Evolutionary conservation across 495 filamentous ascomycete genomes (phyloP).

Genomic region (Acidiella bohemica): DNA sequence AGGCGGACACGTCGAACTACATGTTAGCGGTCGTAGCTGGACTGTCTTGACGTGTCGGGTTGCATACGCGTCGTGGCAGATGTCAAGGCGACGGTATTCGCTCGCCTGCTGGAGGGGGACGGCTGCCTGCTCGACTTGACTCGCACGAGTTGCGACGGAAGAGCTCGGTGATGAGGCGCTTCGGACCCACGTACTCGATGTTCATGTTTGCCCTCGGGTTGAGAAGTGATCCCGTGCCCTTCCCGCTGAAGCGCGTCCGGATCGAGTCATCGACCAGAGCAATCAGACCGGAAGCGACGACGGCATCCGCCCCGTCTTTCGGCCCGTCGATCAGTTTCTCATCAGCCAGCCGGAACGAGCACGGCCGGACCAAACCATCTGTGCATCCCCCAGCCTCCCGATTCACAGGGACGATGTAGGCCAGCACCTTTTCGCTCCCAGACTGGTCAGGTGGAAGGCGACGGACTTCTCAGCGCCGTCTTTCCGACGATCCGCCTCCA

Average conservation of each 20-base stretch:
- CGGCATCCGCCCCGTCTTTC: conserved; percentile 78
- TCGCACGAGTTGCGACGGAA: conserved; percentile 43
- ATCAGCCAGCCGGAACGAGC: conserved; percentile 78
- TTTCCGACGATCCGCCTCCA: conserved; percentile 65
- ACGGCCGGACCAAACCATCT: conserved; percentile 86
- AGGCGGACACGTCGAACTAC: too few species aligned
- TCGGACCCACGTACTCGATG: conserved; percentile 55
- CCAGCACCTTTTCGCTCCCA: conserved; percentile 49
- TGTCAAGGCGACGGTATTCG: conserved; percentile 2
- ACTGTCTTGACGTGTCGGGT: background rate
- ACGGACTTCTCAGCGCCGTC: conserved; percentile 45
- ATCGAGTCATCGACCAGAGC: conserved; percentile 88
- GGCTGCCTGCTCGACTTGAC: conserved; percentile 1
- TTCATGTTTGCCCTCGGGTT: conserved; percentile 41
- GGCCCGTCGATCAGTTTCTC: conserved; percentile 46
- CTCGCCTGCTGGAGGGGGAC: conserved; percentile 14
- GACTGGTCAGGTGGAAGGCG: conserved; percentile 65
- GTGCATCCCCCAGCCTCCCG: too few species aligned
- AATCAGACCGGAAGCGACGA: conserved; percentile 81
- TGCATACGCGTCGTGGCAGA: conserved; percentile 1
- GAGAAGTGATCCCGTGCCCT: conserved; percentile 43
- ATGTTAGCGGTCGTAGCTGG: conserved; percentile 5
- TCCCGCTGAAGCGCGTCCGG: conserved; percentile 60
- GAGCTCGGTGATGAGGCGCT: conserved; percentile 63
- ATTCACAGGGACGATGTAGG: conserved; percentile 83